Conservation (phyloP, 1,139 yeast genomes). For the Blastobotrys persicus region DNA sequence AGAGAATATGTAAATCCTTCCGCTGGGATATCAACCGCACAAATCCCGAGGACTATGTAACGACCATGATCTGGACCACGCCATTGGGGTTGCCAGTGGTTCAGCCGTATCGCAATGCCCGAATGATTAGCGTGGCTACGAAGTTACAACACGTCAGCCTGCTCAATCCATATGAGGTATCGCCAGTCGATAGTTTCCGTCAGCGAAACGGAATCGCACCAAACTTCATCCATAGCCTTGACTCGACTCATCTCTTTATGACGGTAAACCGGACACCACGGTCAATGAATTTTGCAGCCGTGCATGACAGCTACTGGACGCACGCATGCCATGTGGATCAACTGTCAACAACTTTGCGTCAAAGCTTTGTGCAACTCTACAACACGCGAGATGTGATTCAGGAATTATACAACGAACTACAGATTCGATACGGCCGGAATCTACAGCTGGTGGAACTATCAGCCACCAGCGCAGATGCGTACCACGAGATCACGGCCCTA, state of each 20-base stretch:
- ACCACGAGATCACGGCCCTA: slow-evolving; percentile 46
- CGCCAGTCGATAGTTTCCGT: slow-evolving; percentile 72
- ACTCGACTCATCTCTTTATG: slow-evolving; percentile 91
- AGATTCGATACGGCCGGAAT: slow-evolving; percentile 66
- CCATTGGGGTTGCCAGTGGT: slow-evolving; percentile 88
- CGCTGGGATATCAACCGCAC: slow-evolving; percentile 26
- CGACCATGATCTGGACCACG: slow-evolving; percentile 91
- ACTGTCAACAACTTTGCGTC: slow-evolving; percentile 66
- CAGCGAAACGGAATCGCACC: slow-evolving; percentile 92
- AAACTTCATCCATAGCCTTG: slow-evolving; percentile 85
- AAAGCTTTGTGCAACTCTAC: slow-evolving; percentile 73
- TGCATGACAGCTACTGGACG: slow-evolving; percentile 96
- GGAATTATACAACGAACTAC: slow-evolving; percentile 70
- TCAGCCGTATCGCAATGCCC: slow-evolving; percentile 77
- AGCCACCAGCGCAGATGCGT: slow-evolving; percentile 33
- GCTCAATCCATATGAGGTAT: slow-evolving; percentile 70
- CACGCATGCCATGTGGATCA: slow-evolving; percentile 74
- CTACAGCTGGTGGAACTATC: slow-evolving; percentile 50
- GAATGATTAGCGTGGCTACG: slow-evolving; percentile 60
- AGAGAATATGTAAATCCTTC: slow-evolving; percentile 62
- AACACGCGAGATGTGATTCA: slow-evolving; percentile 53
- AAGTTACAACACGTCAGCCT: slow-evolving; percentile 75
- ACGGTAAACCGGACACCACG: slow-evolving; percentile 47
- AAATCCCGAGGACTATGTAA: slow-evolving; percentile 40
- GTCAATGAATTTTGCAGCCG: slow-evolving; percentile 79